Evolutionary conservation across 2,329 filamentous ascomycete genomes (phyloP), one percentile per base, ranked within the genome.

Genomic region (Dendrostoma leiphaemia): DNA sequence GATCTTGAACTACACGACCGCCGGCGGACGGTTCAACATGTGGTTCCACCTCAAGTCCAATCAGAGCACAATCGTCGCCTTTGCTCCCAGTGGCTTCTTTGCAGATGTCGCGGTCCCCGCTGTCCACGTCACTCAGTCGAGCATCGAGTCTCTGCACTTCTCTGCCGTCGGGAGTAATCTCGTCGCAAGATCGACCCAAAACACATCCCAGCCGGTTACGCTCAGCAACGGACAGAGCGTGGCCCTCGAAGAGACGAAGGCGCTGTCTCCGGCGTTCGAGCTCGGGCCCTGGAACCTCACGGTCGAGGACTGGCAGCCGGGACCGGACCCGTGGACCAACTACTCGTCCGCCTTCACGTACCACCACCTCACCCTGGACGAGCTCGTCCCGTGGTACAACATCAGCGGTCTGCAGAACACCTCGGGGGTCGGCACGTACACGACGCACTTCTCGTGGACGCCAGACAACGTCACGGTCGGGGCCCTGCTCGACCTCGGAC

Each of bases 231-330:
- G 41, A 7, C 34, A n/a, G 17, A 32, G 31, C 24, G 13, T 46
- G 17, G 47, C 41, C 2, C 47, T 47, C 26, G 12, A 6, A 4
- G 15, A 19, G 12, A 24, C 12, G 4, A 10, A 41, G 9, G 3
- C 41, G 3, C n/a, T 52, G 40, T 4, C 31, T n/a, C 13, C 50
- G 10, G 26, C 34, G 6, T 38, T 29, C 21, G 35, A 43, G 3
- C 26, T 54, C 7, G 31, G 46, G 12, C 35, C 37, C 5, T 54
- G 51, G 51, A 48, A 41, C 31, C 35, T 54, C 26, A 49, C 35
- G 1, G 45, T 54, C 6, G 35, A 54, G n/a, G 51, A 54, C 19
- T 54, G 51, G 51, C 51, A 48, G 8, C 51, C 51, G 6, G 38
- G 37, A 2, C 29, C 44, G 4, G 51, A 54, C 7, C 51, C 51